Evolutionary conservation across 345 rosid genomes (phyloP), one percentile per base, ranked within the genome.

Genomic region (Eucalyptus marginata): DNA sequence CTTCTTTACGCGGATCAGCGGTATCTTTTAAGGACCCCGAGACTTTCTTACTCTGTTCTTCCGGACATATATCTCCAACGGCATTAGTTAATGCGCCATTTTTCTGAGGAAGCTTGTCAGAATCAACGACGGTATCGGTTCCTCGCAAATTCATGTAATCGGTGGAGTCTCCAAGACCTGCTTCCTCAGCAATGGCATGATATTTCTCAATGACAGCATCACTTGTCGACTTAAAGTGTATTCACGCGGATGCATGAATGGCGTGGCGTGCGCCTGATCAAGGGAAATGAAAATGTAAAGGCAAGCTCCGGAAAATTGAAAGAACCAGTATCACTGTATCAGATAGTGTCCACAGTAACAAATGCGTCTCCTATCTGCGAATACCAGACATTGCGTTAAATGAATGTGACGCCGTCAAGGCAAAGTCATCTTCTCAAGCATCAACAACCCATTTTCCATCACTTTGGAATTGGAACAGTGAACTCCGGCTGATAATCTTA

Each of bases 201-300:
- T 96, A 92, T 92, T 98, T 98, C 88, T 94, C 94, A 86, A 49
- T 49, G 51, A n/a, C n/a, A n/a, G n/a, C n/a, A n/a, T n/a, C n/a
- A n/a, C n/a, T n/a, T n/a, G n/a, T n/a, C n/a, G n/a, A 49, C 51
- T 49, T 49, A 94, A 33, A 97, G 94, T 25, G 95, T 94, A 89
- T 97, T 98, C 88, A 97, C 97, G 6, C 98, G 96, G 71, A 98
- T 93, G 90, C 99, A 98, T 31, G 99, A 96, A 92, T 96, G 96
- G 80, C 96, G 87, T 36, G 99, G 94, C 5, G 99, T 98, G 10
- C 92, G 93, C 95, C 99, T 95, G 90, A 90, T 49, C 16, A 46
- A 89, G 88, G n/a, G 29, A 89, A 31, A 87, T 3, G 80, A 71
- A 79, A 87, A 80, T 27, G 40, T 80, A 86, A 83, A 62, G 14